Base-by-base conservation (phyloP, 768 basidiomycete genomes). In the Suillus subaureus region DNA sequence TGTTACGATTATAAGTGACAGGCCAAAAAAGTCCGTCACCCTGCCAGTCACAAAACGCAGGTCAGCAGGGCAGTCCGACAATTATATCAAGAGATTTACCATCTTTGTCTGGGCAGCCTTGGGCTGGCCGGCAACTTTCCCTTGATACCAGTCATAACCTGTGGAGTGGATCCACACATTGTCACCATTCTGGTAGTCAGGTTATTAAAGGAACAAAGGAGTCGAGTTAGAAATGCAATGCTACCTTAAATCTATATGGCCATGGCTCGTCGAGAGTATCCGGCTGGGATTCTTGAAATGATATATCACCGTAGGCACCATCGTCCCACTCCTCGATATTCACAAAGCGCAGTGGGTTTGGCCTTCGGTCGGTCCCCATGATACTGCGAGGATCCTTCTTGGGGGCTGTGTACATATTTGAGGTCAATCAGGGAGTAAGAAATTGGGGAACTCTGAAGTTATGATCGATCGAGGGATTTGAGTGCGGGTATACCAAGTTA, bases 11-110 rank as follows among this genome's bases (percentile, higher is more conserved):
- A 64, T 84, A 88, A 57, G 81, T 73, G 39, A 85, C 87, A 18
- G 82, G 82, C 73, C 85, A 90, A 67, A 82, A 86, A 26, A 87
- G 72, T 28, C 85, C 85, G 37, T 82, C 76, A 49, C 79, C 77
- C 84, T 88, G 70, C 62, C 49, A 54, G 61, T 60, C 28, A 40
- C 47, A 37, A n/a, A 40, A 63, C n/a, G 37, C 58, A 16, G 39
- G 28, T 64, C 0, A 61, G 26, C 5, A 37, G n/a, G 35, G 5
- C 35, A 21, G 21, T 16, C 23, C 18, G 56, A 5, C 12, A 57
- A 23, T n/a, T 33, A 1, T 42, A 55, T 47, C 15, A 54, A 42
- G 37, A 21, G 16, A 67, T 79, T 73, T 72, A 87, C 87, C 71
- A 78, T 74, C 72, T 83, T 79, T 6, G 84, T 86, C 63, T 68